These are phyloP conservation scores for Capsicum baccatum DNA, from an alignment of 257 asterid species.

Conservation along the genomic window DNA sequence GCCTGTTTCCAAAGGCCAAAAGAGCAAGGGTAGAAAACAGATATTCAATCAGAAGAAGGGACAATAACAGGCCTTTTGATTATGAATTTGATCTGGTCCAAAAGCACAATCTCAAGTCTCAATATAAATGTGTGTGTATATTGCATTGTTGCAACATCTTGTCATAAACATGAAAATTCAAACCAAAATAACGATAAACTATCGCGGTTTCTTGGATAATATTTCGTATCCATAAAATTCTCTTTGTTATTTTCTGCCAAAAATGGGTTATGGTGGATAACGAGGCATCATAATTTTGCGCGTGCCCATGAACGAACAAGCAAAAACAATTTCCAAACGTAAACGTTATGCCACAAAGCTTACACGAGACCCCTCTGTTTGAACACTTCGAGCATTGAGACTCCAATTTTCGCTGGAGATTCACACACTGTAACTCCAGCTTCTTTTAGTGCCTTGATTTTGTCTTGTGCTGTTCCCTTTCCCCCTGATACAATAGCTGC, in stretches of 20 bases:
- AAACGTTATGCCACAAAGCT: slow-evolving; percentile 15
- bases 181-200: background rate
- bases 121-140: background rate
- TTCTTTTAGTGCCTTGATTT: slow-evolving; percentile 77
- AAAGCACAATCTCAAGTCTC: background rate
- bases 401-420: slow-evolving; percentile 96
- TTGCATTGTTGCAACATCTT: background rate
- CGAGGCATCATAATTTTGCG: background rate
- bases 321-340: background rate
- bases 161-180: background rate
- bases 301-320: background rate
- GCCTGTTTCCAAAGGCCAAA: background rate
- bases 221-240: slow-evolving; percentile 7
- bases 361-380: slow-evolving; percentile 84
- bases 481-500: slow-evolving; percentile 88
- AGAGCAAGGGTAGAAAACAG: background rate
- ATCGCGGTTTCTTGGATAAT: background rate
- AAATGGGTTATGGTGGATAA: slow-evolving; percentile 5
- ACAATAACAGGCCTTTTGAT: background rate
- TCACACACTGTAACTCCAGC: slow-evolving; percentile 92
- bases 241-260: slow-evolving; percentile 28
- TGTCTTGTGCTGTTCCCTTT: slow-evolving; percentile 92
- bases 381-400: slow-evolving; percentile 86
- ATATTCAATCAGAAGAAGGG: background rate
- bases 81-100: background rate